Conservation (phyloP, 2,329 filamentous ascomycete genomes). For the Ophidiomyces ophidiicola region DNA sequence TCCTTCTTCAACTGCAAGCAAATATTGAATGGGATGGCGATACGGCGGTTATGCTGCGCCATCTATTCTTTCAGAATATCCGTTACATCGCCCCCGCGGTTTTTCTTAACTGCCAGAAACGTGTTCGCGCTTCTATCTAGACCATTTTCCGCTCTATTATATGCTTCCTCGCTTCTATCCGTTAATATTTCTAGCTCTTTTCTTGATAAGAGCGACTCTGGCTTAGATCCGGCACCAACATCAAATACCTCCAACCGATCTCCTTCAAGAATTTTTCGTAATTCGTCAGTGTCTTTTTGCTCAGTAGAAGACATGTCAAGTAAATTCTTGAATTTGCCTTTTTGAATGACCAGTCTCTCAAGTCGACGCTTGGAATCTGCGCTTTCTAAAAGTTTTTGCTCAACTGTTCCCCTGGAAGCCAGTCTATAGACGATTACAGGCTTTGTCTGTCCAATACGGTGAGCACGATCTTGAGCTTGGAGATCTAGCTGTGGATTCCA, state of each 20-base stretch:
- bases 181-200: conserved; percentile 66
- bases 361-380: conserved; percentile 85
- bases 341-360: conserved; percentile 91
- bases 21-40: no score
- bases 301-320: conserved; percentile 42
- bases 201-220: conserved; percentile 58
- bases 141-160: conserved; percentile 63
- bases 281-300: conserved; percentile 42
- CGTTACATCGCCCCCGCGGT: conserved; percentile 33
- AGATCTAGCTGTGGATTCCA: conserved; percentile 97
- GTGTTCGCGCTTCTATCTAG: conserved; percentile 44
- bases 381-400: conserved; percentile 72
- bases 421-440: conserved; percentile 91
- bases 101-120: conserved; percentile 75
- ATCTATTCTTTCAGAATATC: conserved; percentile 13
- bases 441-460: conserved; percentile 83
- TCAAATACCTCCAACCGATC: conserved; percentile 61
- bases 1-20: no score
- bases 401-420: conserved; percentile 83
- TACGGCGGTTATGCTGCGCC: no score
- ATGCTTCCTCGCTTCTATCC: conserved; percentile 58
- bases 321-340: conserved; percentile 68
- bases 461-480: conserved; percentile 88
- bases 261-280: conserved; percentile 52
- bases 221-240: conserved; percentile 39